phyloP scores from a whole-genome alignment of 176 grass and related monocot species.

The Bolboschoenus planiculmis region DNA sequence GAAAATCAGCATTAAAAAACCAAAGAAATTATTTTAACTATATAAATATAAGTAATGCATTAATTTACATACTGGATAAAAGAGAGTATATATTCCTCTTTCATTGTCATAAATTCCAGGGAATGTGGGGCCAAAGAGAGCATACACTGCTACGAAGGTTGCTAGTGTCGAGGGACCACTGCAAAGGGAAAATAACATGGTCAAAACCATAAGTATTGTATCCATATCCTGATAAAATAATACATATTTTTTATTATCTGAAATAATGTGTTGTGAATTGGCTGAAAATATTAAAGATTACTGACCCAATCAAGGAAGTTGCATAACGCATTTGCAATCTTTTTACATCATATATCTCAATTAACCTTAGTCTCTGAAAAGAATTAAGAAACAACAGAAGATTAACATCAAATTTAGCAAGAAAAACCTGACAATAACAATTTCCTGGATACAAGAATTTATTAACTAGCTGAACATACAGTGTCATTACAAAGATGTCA shows the following conservation, averaged over 20 bases:
- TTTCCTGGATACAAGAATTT: background rate
- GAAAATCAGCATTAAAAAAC: background rate
- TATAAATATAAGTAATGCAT: background rate
- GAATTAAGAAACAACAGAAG: background rate
- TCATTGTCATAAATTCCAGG: slow-evolving; percentile 91
- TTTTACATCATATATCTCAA: slow-evolving; percentile 94
- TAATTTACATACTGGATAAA: slow-evolving; percentile 80
- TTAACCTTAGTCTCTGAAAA: slow-evolving; percentile 37
- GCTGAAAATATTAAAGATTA: background rate
- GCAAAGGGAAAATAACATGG: slow-evolving; percentile 17
- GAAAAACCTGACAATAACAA: background rate
- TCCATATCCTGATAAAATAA: slow-evolving; percentile 4
- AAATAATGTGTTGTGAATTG: background rate
- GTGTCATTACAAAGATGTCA: background rate
- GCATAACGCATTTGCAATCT: slow-evolving; percentile 86
- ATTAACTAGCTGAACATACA: background rate
- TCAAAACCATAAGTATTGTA: slow-evolving; percentile 28
- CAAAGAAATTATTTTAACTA: slow-evolving; percentile 14
- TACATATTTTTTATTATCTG: background rate
- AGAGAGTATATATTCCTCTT: slow-evolving; percentile 88
- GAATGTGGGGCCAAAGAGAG: slow-evolving; percentile 85
- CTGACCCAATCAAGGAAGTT: slow-evolving; percentile 86
- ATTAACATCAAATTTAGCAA: background rate
- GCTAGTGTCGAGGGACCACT: slow-evolving; percentile 85
- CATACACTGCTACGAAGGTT: slow-evolving; percentile 87